Percentiles rank a stretch among this genome's conserved stretches.
Evolutionary conservation across 1,139 yeast genomes (phyloP).

Genomic region (Meyerozyma carpophila): DNA sequence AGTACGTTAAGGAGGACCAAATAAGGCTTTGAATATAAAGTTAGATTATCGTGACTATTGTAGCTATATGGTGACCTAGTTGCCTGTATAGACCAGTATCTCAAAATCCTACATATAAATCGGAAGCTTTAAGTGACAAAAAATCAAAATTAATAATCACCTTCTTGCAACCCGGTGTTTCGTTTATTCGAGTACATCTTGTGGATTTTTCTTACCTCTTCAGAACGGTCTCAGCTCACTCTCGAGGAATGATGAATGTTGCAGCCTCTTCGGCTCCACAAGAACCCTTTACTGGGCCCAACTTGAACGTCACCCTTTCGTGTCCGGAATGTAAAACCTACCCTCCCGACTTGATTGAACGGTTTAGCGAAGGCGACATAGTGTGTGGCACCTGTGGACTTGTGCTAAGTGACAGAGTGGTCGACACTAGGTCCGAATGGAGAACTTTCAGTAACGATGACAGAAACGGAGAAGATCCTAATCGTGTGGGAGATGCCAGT

Average conservation of each 20-base stretch:
- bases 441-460: conserved; percentile 96
- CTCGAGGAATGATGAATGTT: neutral
- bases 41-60: neutral
- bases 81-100: neutral
- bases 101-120: neutral
- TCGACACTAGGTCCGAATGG: conserved; percentile 97
- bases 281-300: conserved; percentile 50
- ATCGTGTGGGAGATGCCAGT: conserved; percentile 99
- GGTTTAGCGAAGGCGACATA: conserved; percentile 96
- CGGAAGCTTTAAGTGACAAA: neutral
- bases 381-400: conserved; percentile 96
- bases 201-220: neutral
- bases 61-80: neutral
- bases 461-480: conserved; percentile 96
- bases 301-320: conserved; percentile 81
- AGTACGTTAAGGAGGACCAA: neutral
- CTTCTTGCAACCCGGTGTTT: neutral
- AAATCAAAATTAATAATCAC: neutral
- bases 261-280: conserved; percentile 11
- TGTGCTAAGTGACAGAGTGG: conserved; percentile 86
- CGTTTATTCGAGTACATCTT: conserved; percentile 1
- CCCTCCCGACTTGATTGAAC: conserved; percentile 92
- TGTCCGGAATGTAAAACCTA: conserved; percentile 95
- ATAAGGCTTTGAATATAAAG: neutral
- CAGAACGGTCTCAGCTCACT: neutral